phyloP scores from a whole-genome alignment of 257 asterid species.

The Parsonsia alboflavescens region DNA sequence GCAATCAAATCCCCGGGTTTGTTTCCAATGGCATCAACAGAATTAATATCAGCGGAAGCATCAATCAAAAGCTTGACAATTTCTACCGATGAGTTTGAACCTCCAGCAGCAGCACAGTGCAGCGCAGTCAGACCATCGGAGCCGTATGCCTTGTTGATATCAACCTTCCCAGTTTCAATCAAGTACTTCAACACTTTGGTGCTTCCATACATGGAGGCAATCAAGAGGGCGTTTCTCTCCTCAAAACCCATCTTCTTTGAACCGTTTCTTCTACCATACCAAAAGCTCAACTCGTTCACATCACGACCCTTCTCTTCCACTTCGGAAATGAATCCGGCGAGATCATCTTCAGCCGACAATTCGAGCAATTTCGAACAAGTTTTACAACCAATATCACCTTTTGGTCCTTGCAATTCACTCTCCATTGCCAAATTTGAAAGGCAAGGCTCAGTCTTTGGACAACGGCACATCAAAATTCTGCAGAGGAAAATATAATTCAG shows the following conservation, averaged over 20 bases:
- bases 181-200: conserved; percentile 49
- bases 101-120: conserved; percentile 84
- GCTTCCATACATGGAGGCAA: conserved; percentile 80
- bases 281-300: conserved; percentile 51
- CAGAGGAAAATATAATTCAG: conserved; percentile 21
- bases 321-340: conserved; percentile 44
- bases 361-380: conserved; percentile 69
- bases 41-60: conserved; percentile 43
- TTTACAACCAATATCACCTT: conserved; percentile 15
- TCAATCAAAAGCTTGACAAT: conserved; percentile 47
- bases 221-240: conserved; percentile 69
- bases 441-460: conserved; percentile 34
- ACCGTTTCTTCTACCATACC: conserved; percentile 74
- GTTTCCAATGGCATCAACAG: conserved; percentile 53
- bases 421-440: conserved; percentile 47
- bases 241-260: conserved; percentile 69
- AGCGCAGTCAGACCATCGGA: conserved; percentile 79
- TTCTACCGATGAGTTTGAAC: conserved; percentile 45
- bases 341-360: conserved; percentile 66
- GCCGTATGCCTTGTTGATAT: conserved; percentile 64
- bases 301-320: conserved; percentile 54
- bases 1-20: conserved; percentile 60
- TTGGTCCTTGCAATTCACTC: conserved; percentile 24
- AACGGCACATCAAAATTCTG: conserved; percentile 48
- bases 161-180: conserved; percentile 42